phyloP scores from a whole-genome alignment of 1,284 basidiomycete genomes.

The Peniophora sp. region DNA sequence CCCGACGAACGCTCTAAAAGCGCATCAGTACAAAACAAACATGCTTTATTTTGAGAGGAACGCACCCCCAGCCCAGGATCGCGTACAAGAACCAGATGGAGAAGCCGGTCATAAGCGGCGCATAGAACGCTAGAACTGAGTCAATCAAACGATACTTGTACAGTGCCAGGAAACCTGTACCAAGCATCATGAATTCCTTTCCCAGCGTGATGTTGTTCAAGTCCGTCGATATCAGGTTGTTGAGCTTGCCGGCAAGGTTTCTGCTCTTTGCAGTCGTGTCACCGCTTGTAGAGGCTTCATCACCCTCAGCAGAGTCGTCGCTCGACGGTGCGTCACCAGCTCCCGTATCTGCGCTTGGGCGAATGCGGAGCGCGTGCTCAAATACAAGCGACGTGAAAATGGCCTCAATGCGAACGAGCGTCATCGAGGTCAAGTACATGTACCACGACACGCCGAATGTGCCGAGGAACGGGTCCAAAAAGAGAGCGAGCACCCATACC shows the following conservation, averaged over 20 bases:
- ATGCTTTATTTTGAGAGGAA: not conserved
- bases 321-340: constrained; percentile 3
- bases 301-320: not conserved
- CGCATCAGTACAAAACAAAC: not conserved
- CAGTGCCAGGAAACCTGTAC: too few relatives aligned
- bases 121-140: not conserved
- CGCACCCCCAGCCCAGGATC: not conserved
- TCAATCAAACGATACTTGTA: constrained; percentile 6
- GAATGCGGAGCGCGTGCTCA: constrained; percentile 47
- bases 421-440: constrained; percentile 33
- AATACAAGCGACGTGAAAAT: constrained; percentile 52
- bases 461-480: constrained; percentile 45
- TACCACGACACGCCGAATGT: constrained; percentile 38
- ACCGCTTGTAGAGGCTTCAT: constrained; percentile 11
- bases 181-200: constrained; percentile 21
- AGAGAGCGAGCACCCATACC: constrained; percentile 60
- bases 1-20: constrained; percentile 35
- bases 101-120: not conserved
- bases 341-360: constrained; percentile 33
- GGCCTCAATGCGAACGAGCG: constrained; percentile 35
- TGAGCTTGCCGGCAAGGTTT: constrained; percentile 42
- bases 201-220: constrained; percentile 25
- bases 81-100: constrained; percentile 1
- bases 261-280: constrained; percentile 20
- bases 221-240: constrained; percentile 32